Evolutionary conservation across 177 flowering plant genomes (phyloP).

Genomic region (Vitis hybrid): DNA sequence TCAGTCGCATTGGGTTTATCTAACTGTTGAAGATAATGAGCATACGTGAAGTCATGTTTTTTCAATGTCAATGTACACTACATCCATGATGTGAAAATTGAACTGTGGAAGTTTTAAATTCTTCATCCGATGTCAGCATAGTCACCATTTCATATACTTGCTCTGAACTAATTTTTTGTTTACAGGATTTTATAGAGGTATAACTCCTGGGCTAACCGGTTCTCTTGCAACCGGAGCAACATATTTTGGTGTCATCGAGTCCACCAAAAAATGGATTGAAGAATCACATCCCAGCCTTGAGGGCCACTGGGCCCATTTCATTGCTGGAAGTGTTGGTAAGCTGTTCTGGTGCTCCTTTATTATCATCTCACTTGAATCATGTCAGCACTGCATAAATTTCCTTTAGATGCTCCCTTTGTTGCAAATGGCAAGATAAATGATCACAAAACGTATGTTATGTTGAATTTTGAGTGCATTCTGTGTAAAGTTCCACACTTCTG

Average conservation of each 20-base stretch:
- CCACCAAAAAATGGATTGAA: slow-evolving; percentile 88
- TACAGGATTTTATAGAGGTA: slow-evolving; percentile 87
- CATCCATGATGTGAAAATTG: slow-evolving; percentile 1
- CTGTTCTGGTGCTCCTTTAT: neutral
- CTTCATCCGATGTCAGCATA: neutral
- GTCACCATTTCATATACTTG: neutral
- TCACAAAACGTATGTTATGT: too few relatives aligned
- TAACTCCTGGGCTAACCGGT: slow-evolving; percentile 81
- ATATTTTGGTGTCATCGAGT: slow-evolving; percentile 92
- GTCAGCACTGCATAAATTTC: neutral
- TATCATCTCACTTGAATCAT: neutral
- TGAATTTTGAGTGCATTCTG: too few relatives aligned
- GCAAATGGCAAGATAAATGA: too few relatives aligned
- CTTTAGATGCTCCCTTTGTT: neutral
- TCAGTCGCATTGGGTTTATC: neutral
- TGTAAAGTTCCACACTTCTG: too few relatives aligned
- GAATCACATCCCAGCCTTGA: slow-evolving; percentile 78
- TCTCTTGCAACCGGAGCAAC: slow-evolving; percentile 97
- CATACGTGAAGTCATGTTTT: neutral
- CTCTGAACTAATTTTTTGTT: neutral
- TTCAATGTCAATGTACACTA: neutral
- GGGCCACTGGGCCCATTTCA: slow-evolving; percentile 94
- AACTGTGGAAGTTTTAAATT: neutral
- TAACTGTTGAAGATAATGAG: neutral
- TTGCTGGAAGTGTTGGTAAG: slow-evolving; percentile 90